Evolutionary conservation across 306 rosid species (phyloP), one percentile per base, ranked within the genome.

Genomic region (Mucuna pruriens): DNA sequence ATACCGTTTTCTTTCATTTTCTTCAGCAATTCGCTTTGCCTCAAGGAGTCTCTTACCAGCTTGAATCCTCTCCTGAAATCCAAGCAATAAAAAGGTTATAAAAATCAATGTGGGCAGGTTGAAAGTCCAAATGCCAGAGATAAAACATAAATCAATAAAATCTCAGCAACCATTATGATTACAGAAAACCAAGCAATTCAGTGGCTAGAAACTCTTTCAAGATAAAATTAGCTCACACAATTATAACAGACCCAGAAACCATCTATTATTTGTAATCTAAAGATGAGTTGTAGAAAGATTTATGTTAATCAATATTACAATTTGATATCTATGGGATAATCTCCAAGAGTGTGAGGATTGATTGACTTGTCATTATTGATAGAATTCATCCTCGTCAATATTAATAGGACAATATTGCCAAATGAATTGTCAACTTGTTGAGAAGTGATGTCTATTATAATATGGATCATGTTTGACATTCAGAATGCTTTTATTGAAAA

Each of bases 1-100:
- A 26, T 70, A 92, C 97, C 93, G 86, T 77, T 88, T 85, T 83
- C 93, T 88, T 89, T 91, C 93, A 83, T 88, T 85, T 82, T 87
- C 94, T 89, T 91, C 91, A 0, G 88, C 86, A 42, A 68, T 72
- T 75, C 71, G 68, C 86, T 91, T 91, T 55, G 90, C 88, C 87
- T 87, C 90, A 12, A 65, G 67, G 39, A 92, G 89, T 73, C 88
- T 87, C 87, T 92, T 92, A 65, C 92, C 85, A 0, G 88, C 83
- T 62, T 75, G 86, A 84, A 90, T 91, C 90, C 94, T 90, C 83
- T 86, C 89, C 98, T 94, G 58, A 58, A 88, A 70, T 51, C 66
- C 82, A 77, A 82, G 34, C 20, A 62, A 54, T 57, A 63, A 54
- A 36, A 74, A 42, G 13, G 54, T 85, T 34, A 75, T n/a, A 34